Percentiles rank a stretch among this genome's conserved stretches.
These are phyloP conservation scores for Pelargonium cotyledonis DNA, from an alignment of 441 rosid genomes.

Conservation along the genomic window DNA sequence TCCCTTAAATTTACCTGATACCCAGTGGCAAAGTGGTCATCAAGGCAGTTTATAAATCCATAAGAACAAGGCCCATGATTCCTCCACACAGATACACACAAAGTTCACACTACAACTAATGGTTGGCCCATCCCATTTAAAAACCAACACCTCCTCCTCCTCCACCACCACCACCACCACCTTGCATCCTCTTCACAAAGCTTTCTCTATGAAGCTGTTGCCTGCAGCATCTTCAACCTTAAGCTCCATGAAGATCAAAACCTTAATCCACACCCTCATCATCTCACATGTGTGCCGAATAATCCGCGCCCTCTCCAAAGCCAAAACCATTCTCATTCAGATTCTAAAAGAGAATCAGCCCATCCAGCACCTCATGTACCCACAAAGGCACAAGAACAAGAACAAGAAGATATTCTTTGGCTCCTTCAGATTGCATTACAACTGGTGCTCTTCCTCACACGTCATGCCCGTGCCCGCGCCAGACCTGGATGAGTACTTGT, in stretches of 20 bases:
- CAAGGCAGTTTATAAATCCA: constrained; percentile 24
- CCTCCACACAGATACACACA: constrained; percentile 14
- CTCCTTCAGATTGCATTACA: constrained; percentile 78
- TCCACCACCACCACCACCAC: no score
- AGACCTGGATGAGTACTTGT: constrained; percentile 41
- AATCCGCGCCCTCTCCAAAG: constrained; percentile 47
- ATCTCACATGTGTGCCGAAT: constrained; percentile 45
- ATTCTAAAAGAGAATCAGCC: constrained; percentile 7
- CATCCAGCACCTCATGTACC: constrained; percentile 23
- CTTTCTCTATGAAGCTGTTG: constrained; percentile 34
- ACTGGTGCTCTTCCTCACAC: constrained; percentile 64
- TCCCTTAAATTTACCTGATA: constrained; percentile 38
- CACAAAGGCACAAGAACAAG: constrained; percentile 30
- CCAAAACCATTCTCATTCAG: constrained; percentile 41
- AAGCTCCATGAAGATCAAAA: constrained; percentile 52
- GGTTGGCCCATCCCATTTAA: constrained; percentile 28
- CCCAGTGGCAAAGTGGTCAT: constrained; percentile 36
- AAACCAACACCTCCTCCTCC: constrained; percentile 1
- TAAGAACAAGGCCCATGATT: constrained; percentile 2
- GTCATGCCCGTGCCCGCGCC: constrained; percentile 59
- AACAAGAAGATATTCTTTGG: constrained; percentile 45
- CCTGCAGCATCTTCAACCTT: constrained; percentile 37
- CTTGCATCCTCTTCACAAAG: neutral
- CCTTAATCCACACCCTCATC: constrained; percentile 44
- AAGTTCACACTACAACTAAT: constrained; percentile 10